Evolutionary conservation across 345 rosid genomes (phyloP).

Genomic region (Melaleuca quinquenervia): DNA sequence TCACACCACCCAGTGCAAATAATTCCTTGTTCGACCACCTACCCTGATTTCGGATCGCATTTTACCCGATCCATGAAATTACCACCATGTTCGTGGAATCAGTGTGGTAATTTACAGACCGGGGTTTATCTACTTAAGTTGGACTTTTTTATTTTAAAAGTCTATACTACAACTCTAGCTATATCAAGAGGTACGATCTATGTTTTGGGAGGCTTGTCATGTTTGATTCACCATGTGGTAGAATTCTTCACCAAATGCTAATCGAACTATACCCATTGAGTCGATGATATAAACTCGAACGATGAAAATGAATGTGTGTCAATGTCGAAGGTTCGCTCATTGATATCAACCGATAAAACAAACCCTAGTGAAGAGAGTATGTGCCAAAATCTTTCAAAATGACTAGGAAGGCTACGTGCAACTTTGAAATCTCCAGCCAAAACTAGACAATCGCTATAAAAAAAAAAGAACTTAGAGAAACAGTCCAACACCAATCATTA

Average conservation of each 20-base stretch:
- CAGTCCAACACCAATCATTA: background rate
- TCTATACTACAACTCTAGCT: background rate
- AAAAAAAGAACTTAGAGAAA: background rate
- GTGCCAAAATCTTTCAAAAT: background rate
- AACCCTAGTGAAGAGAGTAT: background rate
- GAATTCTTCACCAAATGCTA: background rate
- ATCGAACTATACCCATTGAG: background rate
- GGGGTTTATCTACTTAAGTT: background rate
- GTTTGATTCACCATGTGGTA: background rate
- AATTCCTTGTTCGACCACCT: background rate
- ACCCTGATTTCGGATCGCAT: background rate
- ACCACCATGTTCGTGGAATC: background rate
- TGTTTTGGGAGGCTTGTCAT: background rate
- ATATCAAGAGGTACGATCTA: too few relatives aligned
- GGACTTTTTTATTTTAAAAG: background rate
- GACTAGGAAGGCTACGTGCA: background rate
- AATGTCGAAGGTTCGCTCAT: background rate
- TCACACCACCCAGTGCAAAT: fast-evolving
- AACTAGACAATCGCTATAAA: background rate
- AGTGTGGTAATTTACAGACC: background rate
- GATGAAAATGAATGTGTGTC: background rate
- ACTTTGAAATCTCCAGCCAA: background rate
- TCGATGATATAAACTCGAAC: background rate
- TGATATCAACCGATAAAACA: background rate
- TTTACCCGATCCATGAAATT: background rate